Conservation (phyloP, 2,329 filamentous ascomycete species). For the Trichocomaceae sp. region DNA sequence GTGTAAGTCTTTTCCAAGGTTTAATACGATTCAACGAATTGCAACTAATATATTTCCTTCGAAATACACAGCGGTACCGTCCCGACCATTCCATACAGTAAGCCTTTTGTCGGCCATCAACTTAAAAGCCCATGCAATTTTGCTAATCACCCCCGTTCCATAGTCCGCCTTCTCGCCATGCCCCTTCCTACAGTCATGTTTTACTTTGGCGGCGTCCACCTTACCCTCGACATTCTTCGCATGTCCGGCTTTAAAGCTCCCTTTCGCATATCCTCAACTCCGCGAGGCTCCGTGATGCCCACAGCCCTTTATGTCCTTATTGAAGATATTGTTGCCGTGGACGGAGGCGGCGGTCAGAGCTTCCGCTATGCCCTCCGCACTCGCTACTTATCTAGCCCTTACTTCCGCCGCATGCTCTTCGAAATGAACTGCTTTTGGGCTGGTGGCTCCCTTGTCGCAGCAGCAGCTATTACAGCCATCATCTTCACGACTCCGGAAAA, state of each 20-base stretch:
- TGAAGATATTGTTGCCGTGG: slow-evolving; percentile 62
- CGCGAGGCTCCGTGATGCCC: slow-evolving; percentile 52
- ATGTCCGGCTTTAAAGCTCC: slow-evolving; percentile 45
- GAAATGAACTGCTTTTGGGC: slow-evolving; percentile 54
- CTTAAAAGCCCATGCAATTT: background rate
- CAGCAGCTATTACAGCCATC: slow-evolving; percentile 42
- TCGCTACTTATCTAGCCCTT: slow-evolving; percentile 49
- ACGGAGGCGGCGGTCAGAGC: slow-evolving; percentile 53
- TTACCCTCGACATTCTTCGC: slow-evolving; percentile 38
- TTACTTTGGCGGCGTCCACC: slow-evolving; percentile 39
- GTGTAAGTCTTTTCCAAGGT: slow-evolving; percentile 27
- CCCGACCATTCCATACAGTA: slow-evolving; percentile 35
- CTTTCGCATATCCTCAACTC: slow-evolving; percentile 58
- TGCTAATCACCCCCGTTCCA: slow-evolving; percentile 2
- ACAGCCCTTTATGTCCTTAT: slow-evolving; percentile 60
- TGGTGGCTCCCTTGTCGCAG: slow-evolving; percentile 44
- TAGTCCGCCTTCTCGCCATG: slow-evolving; percentile 40
- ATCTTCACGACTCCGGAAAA: slow-evolving; percentile 44
- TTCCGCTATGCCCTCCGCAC: slow-evolving; percentile 47
- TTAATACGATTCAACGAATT: background rate
- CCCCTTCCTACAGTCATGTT: slow-evolving; percentile 42
- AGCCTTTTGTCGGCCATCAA: slow-evolving; percentile 10
- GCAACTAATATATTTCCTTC: background rate
- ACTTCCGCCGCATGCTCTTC: slow-evolving; percentile 50
- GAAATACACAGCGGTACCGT: slow-evolving; percentile 31